Evolutionary conservation across 2,329 filamentous ascomycete genomes (phyloP).

Genomic region (Teratosphaeriaceae sp.): DNA sequence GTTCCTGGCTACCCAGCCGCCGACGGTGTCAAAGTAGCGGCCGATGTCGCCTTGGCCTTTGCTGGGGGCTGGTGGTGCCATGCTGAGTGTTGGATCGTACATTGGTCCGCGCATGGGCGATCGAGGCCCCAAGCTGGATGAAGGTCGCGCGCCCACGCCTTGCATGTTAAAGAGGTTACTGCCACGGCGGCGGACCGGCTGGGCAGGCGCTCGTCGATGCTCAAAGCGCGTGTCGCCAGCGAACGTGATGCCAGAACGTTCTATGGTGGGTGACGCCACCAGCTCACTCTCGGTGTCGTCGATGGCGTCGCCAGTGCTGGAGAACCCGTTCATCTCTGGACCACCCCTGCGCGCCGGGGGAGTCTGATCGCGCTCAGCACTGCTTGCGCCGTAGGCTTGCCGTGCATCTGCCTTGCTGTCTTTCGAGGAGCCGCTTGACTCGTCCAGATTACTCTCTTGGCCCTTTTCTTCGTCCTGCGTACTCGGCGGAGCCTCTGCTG

Average conservation of each 20-base stretch:
- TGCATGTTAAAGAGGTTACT: conserved; percentile 26
- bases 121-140: conserved; percentile 19
- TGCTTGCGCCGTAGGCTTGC: not conserved
- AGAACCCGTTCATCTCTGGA: conserved; percentile 13
- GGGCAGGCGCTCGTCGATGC: not conserved
- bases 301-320: conserved; percentile 2
- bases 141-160: conserved; percentile 30
- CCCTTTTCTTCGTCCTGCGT: not conserved
- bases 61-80: not conserved
- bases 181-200: conserved; percentile 8
- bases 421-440: not conserved
- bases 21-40: conserved; percentile 13
- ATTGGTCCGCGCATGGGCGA: not conserved
- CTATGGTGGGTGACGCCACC: not conserved
- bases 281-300: conserved; percentile 3
- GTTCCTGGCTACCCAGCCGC: conserved; percentile 37
- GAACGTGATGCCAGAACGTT: conserved; percentile 23
- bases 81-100: not conserved
- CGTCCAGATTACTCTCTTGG: not conserved
- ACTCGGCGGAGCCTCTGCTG: not conserved
- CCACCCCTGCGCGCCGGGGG: conserved; percentile 12
- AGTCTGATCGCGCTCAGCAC: conserved; percentile 7
- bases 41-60: conserved; percentile 7
- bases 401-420: conserved; percentile 28
- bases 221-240: conserved; percentile 22